A percentile compares a stretch with the other conserved stretches of the same genome.
Evolutionary conservation across 805 yeast species (phyloP).

Genomic region (Wickerhamomyces tratensis): DNA sequence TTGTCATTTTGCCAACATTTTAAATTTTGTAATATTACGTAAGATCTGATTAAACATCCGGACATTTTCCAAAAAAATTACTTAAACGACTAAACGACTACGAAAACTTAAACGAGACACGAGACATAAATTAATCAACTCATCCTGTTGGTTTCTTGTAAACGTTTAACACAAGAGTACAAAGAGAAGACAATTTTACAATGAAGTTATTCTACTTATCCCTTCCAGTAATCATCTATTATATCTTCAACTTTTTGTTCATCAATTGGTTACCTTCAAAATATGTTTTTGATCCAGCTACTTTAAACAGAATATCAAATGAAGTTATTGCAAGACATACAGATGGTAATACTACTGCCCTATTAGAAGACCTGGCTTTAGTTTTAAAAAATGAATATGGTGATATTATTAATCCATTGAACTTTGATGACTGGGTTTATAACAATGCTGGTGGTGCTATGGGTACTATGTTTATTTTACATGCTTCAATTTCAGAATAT

Average conservation of each 20-base stretch:
- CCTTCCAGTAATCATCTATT: slow-evolving; percentile 19
- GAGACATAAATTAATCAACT: too few relatives aligned
- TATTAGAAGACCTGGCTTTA: slow-evolving; percentile 54
- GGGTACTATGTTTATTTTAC: slow-evolving; percentile 92
- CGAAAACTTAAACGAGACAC: too few relatives aligned
- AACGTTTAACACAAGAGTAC: too few relatives aligned
- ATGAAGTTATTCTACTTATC: slow-evolving; percentile 15
- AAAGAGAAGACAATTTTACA: neutral
- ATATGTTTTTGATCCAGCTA: slow-evolving; percentile 62
- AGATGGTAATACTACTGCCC: slow-evolving; percentile 48
- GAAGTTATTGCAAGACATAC: slow-evolving; percentile 44
- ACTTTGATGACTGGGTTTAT: slow-evolving; percentile 84
- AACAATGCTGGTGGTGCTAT: slow-evolving; percentile 99
- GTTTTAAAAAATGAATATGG: slow-evolving; percentile 60
- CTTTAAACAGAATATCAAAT: slow-evolving; percentile 48
- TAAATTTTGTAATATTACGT: too few relatives aligned
- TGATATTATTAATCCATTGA: slow-evolving; percentile 58
- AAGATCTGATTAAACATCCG: too few relatives aligned
- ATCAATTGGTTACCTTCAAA: slow-evolving; percentile 59
- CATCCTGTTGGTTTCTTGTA: too few relatives aligned
- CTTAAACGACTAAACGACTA: too few relatives aligned
- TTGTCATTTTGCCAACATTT: too few relatives aligned
- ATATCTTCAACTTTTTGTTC: slow-evolving; percentile 31
- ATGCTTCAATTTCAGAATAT: slow-evolving; percentile 91
- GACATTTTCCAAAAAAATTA: too few relatives aligned